Base-by-base conservation (phyloP, 176 grass and related monocot species). In the Aegilops sharonensis region DNA sequence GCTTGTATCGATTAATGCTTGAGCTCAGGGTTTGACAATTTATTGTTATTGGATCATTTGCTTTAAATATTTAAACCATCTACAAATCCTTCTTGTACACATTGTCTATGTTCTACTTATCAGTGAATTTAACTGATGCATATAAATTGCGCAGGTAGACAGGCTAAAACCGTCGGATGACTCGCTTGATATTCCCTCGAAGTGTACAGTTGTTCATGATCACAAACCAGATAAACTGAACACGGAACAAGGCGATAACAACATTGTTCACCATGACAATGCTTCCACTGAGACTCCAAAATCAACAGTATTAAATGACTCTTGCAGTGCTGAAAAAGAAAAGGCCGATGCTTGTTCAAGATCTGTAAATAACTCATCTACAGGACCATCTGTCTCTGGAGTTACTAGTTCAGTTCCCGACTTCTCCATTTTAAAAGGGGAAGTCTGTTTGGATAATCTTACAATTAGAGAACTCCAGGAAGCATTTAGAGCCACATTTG, bases 401-500 rank as follows among this genome's bases (percentile, higher is more conserved):
- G 80, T 87, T 90, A 80, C 67, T 85, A 90, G 80, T 60, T 89
- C 84, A 34, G 84, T 90, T 34, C 97, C 94, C 78, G 88, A 99
- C 84, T 99, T 99, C 86, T 97, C 97, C 85, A 86, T 99, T 76
- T 64, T 97, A 83, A 87, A 80, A 78, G 90, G 91, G 37, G 97
- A 99, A 75, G 87, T 97, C 42, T 93, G 80, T 64, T 87, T 99
- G 91, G 97, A 99, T 77, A 77, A 94, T 85, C 92, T 99, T 84
- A 88, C 92, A 34, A 97, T 99, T 36, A 92, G 94, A 83, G 97
- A 99, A 89, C 91, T 99, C 71, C 97, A 99, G 81, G 97, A 97
- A 86, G 90, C 91, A 81, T 99, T 99, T 81, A 87, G 86, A 84
- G 87, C 97, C 57, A 94, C 94, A 18, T 99, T 99, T 94, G 97